Evolutionary conservation across 2,329 filamentous ascomycete genomes (phyloP), one percentile per base, ranked within the genome.

Genomic region (Colletotrichum karsti): DNA sequence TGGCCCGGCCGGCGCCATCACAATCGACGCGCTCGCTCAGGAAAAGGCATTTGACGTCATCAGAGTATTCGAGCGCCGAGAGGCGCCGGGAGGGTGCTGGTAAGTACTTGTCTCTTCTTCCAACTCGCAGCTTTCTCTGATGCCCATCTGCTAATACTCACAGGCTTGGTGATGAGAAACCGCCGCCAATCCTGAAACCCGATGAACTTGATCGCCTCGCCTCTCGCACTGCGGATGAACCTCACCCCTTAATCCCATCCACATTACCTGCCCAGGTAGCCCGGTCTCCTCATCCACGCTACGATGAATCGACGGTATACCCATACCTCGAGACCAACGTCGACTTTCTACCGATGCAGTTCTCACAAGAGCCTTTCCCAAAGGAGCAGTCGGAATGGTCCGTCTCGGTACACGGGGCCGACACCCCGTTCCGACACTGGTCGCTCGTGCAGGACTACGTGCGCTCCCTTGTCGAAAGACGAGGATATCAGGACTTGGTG

Each of bases 281-380:
- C 0, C 80, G 79, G 41, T 80, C 84, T 18, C 65, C 73, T 2
- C 81, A 82, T 61, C 81, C 84, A n/a, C 84, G 87, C 0, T 89
- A 85, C 71, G 77, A 81, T 4, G 88, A 90, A 64, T 88, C 88
- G 0, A 86, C 87, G 0, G 81, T 91, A 13, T 91, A 91, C 70
- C 87, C 88, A 0, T 85, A 86, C 10, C 78, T 91, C 20, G 88
- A 92, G 73, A 92, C 89, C 3, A 92, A 92, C 70, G 85, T 92
- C 41, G 84, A 87, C 69, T 80, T 81, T 6, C 72, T 83, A 2
- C 81, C 87, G 0, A 92, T 92, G 90, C 81, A 84, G 10, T 92
- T 87, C 74, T 85, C 83, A 0, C 82, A 88, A 66, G 88, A 90
- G 58, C 80, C 81, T 0, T 87, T 90, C 12, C 83, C 87, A 0